Percentiles rank a stretch among this genome's conserved stretches.
phyloP scores from a whole-genome alignment of 768 basidiomycete species.

The Daedaleopsis sinensis region DNA sequence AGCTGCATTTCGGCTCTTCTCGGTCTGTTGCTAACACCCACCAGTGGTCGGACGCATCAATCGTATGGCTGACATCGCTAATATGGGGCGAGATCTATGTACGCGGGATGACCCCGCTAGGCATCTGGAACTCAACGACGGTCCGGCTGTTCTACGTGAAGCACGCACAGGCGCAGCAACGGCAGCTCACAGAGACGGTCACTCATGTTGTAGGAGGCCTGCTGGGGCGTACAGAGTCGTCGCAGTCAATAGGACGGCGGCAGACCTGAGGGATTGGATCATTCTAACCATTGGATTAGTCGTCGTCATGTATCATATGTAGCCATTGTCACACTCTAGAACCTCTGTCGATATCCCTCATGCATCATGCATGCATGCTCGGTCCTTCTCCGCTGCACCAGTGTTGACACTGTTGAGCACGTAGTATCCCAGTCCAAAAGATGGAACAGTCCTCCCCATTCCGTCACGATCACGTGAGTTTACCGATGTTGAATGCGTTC shows the following conservation, averaged over 20 bases:
- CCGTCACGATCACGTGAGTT: slow-evolving; percentile 15
- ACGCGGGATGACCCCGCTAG: slow-evolving; percentile 82
- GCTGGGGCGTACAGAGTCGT: slow-evolving; percentile 47
- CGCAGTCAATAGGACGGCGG: slow-evolving; percentile 30
- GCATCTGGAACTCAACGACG: slow-evolving; percentile 89
- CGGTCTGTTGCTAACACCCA: slow-evolving; percentile 9
- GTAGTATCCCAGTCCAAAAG: no score
- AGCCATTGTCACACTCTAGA: no score
- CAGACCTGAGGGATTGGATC: slow-evolving; percentile 3
- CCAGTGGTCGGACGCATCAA: slow-evolving; percentile 91
- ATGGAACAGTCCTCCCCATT: no score
- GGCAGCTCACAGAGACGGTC: slow-evolving; percentile 78
- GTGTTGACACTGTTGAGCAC: neutral
- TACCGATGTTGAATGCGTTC: neutral
- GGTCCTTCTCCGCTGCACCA: no score
- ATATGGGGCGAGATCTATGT: slow-evolving; percentile 98
- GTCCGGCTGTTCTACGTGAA: slow-evolving; percentile 92
- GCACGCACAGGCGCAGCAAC: slow-evolving; percentile 69
- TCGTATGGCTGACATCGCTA: slow-evolving; percentile 90
- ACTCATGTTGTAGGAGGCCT: slow-evolving; percentile 83
- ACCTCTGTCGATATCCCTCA: no score
- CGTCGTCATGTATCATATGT: neutral
- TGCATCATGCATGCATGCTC: no score
- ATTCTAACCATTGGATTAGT: neutral
- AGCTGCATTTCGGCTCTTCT: slow-evolving; percentile 30